These are phyloP conservation scores for Cynara cardunculus DNA, from an alignment of 129 eudicot species.

Conservation along the genomic window DNA sequence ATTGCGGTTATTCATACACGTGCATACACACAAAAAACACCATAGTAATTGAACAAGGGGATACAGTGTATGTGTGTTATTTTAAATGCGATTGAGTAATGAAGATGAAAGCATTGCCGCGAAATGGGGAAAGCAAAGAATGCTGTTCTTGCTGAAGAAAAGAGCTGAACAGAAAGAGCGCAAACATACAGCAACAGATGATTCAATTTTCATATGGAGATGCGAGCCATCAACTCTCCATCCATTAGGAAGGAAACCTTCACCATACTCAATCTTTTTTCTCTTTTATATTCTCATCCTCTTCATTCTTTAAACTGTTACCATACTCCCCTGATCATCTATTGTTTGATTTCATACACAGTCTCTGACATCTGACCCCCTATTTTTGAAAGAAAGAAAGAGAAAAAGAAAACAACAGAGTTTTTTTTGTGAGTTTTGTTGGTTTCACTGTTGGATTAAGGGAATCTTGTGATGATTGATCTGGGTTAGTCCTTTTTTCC, in stretches of 20 bases:
- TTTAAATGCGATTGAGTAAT: slow-evolving; percentile 48
- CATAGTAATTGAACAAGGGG: slow-evolving; percentile 2
- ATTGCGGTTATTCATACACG: slow-evolving; percentile 6
- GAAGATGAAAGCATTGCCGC: slow-evolving; percentile 66
- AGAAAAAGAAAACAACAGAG: too few species aligned
- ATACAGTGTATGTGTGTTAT: slow-evolving; percentile 29
- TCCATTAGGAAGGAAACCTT: slow-evolving; percentile 34
- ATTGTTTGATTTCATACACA: not conserved
- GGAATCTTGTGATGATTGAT: slow-evolving; percentile 11
- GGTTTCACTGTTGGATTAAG: slow-evolving; percentile 37
- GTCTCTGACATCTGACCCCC: not conserved
- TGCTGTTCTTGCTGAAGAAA: slow-evolving; percentile 40
- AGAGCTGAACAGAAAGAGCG: not conserved
- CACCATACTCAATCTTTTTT: slow-evolving; percentile 54
- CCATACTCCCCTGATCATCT: slow-evolving; percentile 19
- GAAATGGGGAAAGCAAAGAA: slow-evolving; percentile 43
- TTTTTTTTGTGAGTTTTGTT: slow-evolving; percentile 15
- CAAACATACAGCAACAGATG: slow-evolving; percentile 23
- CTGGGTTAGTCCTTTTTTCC: not conserved
- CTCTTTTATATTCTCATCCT: slow-evolving; percentile 41
- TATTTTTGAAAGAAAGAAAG: not conserved
- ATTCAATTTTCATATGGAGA: slow-evolving; percentile 41
- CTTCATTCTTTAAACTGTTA: slow-evolving; percentile 4
- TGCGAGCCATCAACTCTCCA: slow-evolving; percentile 41
- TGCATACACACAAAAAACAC: not conserved